Evolutionary conservation across 2,329 filamentous ascomycete species (phyloP), one percentile per base, ranked within the genome.

Genomic region (Penicillium crustosum): DNA sequence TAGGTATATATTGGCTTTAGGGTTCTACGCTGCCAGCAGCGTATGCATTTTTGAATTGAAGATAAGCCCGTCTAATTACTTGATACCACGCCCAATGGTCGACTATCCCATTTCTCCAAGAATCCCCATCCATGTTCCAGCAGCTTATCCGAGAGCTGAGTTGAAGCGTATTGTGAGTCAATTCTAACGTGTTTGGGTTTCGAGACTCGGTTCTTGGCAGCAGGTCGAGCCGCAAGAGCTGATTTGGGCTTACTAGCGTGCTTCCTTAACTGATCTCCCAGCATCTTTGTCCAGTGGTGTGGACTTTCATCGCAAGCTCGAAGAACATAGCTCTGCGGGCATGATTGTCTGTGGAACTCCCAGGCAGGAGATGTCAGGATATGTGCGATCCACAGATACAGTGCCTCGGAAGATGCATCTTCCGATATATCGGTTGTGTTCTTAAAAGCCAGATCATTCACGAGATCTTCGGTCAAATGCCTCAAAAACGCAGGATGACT

Each of bases 321-420:
- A 17, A 68, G 60, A 13, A 76, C 58, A 56, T 77, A 76, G 10
- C 63, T 67, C 38, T 67, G 60, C 4, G 74, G 70, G 15, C 75
- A 64, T 17, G 66, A 57, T 31, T 57, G 64, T 33, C 69, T 65
- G 35, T 69, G 60, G 31, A 61, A 61, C 12, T 64, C 63, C 78
- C 77, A 81, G 2, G 68, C 65, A 4, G 69, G 50, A 12, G 75
- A 75, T 6, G 68, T 68, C 27, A 82, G 62, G 10, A 84, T 71
- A 63, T 83, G 80, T 9, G 76, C 62, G 27, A 82, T 63, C 83
- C 83, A 85, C 35, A 76, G 68, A 59, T 74, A 79, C 33, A 80
- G 53, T 2, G 74, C 79, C 68, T 84, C 79, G 36, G 68, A 68
- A 7, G 67, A 62, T 0, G 74, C 66, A 59, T 77, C 68, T 27